These are phyloP conservation scores for Cercospora sojina DNA, from an alignment of 2,329 filamentous ascomycete species.

Conservation along the genomic window DNA sequence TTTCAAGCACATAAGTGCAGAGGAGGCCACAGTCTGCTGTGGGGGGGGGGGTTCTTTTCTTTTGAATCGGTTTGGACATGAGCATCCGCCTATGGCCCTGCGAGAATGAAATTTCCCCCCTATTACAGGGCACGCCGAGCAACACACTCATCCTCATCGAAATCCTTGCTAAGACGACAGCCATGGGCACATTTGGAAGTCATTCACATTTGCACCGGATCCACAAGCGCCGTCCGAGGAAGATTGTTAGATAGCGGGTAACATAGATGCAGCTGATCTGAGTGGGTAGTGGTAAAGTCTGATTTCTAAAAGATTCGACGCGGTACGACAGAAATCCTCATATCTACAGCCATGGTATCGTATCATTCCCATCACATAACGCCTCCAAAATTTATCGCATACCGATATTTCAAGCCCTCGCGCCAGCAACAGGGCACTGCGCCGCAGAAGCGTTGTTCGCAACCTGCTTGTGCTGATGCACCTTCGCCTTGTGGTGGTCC, in stretches of 20 bases:
- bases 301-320: not conserved
- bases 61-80: not conserved
- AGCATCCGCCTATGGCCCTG: not conserved
- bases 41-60: no score
- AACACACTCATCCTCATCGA: not conserved
- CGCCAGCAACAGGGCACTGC: conserved; percentile 46
- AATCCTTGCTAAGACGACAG: not conserved
- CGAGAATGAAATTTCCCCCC: no score
- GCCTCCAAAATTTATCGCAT: not conserved
- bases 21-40: not conserved
- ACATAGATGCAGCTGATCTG: not conserved
- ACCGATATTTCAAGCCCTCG: not conserved
- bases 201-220: not conserved
- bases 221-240: not conserved
- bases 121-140: not conserved
- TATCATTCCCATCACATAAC: conserved; percentile 1
- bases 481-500: conserved; percentile 46
- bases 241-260: not conserved
- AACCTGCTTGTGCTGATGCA: conserved; percentile 44
- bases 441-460: conserved; percentile 39
- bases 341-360: conserved; percentile 1
- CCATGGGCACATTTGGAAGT: not conserved
- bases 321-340: not conserved
- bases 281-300: not conserved
- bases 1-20: not conserved